Evolutionary conservation across 2,329 filamentous ascomycete genomes (phyloP), one percentile per base, ranked within the genome.

Genomic region (Xylariaceae sp.): DNA sequence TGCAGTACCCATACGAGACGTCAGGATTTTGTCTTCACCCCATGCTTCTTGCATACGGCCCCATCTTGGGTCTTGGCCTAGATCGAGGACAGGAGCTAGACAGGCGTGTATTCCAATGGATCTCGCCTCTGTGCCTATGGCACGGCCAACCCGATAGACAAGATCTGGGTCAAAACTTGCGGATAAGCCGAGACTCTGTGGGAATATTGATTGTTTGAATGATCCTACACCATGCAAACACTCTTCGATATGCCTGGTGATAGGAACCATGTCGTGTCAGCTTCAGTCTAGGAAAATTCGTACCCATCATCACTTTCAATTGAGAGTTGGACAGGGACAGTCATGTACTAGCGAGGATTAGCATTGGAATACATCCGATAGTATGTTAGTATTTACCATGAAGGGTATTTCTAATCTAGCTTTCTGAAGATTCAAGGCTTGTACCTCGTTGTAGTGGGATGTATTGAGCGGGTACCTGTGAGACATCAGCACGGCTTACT

Each of bases 21-120:
- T 75, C 12, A 76, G 57, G 1, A 74, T 58, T 56, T 73, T 74
- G 53, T 76, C 73, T 49, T 76, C 73, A 1, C 73, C 73, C 73
- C 73, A 76, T n/a, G 69, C 71, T 61, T 76, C 73, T 70, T 75
- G 72, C 70, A 70, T 66, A 44, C 73, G 66, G 6, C 73, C 73
- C 72, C 73, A 76, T 49, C 73, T 62, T 2, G 73, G 71, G 42
- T 75, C 73, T 44, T 73, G 69, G 1, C 71, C 73, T 6, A 76
- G 59, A 57, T 76, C 73, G 2, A 76, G 67, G 2, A 76, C 73
- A 0, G 73, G 73, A 3, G 71, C 66, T 43, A 76, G 64, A 56
- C 73, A 76, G 6, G 73, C 73, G 52, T 74, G 72, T 31, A 76
- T 69, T 1, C 73, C 73, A 45, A 75, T 74, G 28, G 71, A 73